Evolutionary conservation across 345 rosid species (phyloP), one percentile per base, ranked within the genome.

Genomic region (Cardiospermum halicacabum): DNA sequence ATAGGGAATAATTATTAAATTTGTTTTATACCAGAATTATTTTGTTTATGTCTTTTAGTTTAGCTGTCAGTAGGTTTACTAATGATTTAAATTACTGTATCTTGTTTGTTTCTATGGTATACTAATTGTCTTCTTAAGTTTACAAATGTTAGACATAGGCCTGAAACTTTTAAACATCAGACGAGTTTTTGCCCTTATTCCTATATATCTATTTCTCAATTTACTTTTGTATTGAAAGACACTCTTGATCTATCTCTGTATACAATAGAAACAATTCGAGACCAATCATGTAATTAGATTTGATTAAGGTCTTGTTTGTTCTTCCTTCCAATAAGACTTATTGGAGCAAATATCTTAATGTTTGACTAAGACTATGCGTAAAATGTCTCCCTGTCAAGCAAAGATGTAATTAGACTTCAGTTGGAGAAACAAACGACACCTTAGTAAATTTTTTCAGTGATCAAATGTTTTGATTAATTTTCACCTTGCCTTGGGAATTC

Each of bases 291-390:
- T 30, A 13, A 49, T 32, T 51, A 49, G 47, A 49, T 50, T n/a
- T 31, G 31, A 53, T 55, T 65, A 53, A 18, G 54, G 60, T 56
- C n/a, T n/a, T n/a, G n/a, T n/a, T n/a, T n/a, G n/a, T n/a, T n/a
- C n/a, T n/a, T n/a, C n/a, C n/a, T n/a, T n/a, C n/a, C n/a, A n/a
- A n/a, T n/a, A n/a, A n/a, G n/a, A n/a, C n/a, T n/a, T n/a, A n/a
- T n/a, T n/a, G n/a, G n/a, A n/a, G n/a, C n/a, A n/a, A n/a, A n/a
- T n/a, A n/a, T n/a, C n/a, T n/a, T n/a, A n/a, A n/a, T n/a, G n/a
- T n/a, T n/a, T n/a, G n/a, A n/a, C n/a, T n/a, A n/a, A n/a, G n/a
- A n/a, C n/a, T n/a, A n/a, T n/a, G n/a, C n/a, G n/a, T n/a, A n/a
- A n/a, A n/a, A n/a, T n/a, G n/a, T n/a, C n/a, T n/a, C n/a, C n/a